These are phyloP conservation scores for Lactuca sativa DNA, from an alignment of 129 eudicot species.

Conservation along the genomic window DNA sequence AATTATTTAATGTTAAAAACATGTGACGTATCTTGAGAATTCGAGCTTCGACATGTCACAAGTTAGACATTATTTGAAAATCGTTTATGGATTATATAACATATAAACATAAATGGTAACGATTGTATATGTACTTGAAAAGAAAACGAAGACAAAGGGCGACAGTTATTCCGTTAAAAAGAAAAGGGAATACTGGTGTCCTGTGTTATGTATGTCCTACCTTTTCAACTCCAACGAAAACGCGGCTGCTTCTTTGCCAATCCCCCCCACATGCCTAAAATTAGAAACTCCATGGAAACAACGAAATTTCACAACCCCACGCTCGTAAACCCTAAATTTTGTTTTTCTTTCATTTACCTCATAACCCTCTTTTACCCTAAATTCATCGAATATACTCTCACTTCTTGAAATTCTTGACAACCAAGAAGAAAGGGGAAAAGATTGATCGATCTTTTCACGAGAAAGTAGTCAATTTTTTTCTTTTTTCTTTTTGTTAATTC, in stretches of 20 bases:
- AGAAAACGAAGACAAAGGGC: not conserved
- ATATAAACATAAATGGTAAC: not conserved
- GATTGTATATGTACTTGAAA: not conserved
- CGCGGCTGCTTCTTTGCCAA: conserved; percentile 42
- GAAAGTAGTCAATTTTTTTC: not conserved
- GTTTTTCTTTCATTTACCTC: conserved; percentile 1
- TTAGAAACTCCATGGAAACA: conserved; percentile 41
- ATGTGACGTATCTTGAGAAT: too few relatives aligned
- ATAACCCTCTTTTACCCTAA: conserved; percentile 31
- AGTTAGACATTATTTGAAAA: not conserved
- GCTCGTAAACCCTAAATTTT: conserved; percentile 35
- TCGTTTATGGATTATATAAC: not conserved
- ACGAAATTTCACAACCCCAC: conserved; percentile 26
- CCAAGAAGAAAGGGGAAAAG: not conserved
- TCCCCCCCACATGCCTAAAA: conserved; percentile 37
- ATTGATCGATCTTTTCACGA: not conserved
- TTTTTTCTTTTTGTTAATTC: not conserved
- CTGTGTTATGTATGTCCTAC: conserved; percentile 1
- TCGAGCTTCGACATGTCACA: not conserved
- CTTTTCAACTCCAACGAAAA: conserved; percentile 31
- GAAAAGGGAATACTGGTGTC: not conserved
- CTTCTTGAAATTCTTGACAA: not conserved
- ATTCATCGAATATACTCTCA: conserved; percentile 18
- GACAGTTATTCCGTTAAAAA: conserved; percentile 28
- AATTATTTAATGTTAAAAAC: too few relatives aligned